Evolutionary conservation across 225 moss, liverwort and hornwort genomes (phyloP), one percentile per base, ranked within the genome.

Genomic region (Pseudisothecium myosuroides): DNA sequence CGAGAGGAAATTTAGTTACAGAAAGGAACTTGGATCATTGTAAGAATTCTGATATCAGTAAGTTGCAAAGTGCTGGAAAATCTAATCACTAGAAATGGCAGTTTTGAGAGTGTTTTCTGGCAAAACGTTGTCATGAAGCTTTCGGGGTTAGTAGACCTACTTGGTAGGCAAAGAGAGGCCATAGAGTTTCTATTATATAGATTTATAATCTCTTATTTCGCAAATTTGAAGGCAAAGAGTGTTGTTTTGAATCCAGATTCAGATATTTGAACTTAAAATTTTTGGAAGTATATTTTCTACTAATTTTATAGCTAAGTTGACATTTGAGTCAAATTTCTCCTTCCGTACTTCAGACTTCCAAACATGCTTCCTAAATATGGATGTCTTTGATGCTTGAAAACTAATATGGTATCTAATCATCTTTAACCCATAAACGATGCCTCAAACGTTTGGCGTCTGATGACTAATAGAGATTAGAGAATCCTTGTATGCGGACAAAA

Each of bases 131-230:
- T 28, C 26, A 27, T 27, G 27, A 41, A 72, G 15, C 15, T 43
- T 43, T 22, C 1, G 26, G 17, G 28, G 3, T 28, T 47, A 3
- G 11, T 73, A 3, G 28, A 17, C 0, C 0, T n/a, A n/a, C n/a
- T 0, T 47, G 2, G 47, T 31, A 74, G 18, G 4, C 31, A 47
- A 74, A 47, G 31, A 74, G 3, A 28, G 28, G 3, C 5, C 28
- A 16, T 16, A 41, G 45, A 45, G 45, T 45, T 74, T 11, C 4
- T 17, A 3, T 16, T 16, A 18, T 74, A 18, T 17, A 47, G 18
- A 29, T 18, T 31, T 19, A 32, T 19, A 49, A 31, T 49, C 31
- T 49, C 7, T 28, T 49, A 12, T 4, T 75, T 49, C 32, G 49
- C 49, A 47, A 31, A 18, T 75, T 47, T 47, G 29, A 73, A 28